A percentile compares a stretch with the other conserved stretches of the same genome.
Evolutionary conservation across 768 basidiomycete species (phyloP).

Genomic region (Clitopilus hobsonii): DNA sequence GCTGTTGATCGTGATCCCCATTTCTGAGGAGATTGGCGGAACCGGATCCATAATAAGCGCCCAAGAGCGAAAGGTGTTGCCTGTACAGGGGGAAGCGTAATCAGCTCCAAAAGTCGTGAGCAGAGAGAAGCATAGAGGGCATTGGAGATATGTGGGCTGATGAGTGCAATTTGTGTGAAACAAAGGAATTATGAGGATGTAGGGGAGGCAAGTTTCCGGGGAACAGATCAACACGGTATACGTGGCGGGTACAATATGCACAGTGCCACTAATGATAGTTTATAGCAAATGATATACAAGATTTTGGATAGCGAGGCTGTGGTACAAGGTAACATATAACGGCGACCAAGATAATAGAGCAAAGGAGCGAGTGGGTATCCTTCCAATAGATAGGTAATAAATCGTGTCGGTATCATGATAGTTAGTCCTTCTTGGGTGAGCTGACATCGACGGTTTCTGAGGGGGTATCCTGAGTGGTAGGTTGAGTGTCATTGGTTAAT

Average conservation of each 20-base stretch:
- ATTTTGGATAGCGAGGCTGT: neutral
- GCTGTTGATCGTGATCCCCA: too few species aligned
- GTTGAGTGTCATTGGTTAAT: neutral
- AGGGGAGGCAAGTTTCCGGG: too few species aligned
- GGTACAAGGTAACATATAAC: neutral
- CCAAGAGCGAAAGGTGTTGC: too few species aligned
- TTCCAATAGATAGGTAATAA: constrained; percentile 6
- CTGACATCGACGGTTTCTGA: constrained; percentile 1
- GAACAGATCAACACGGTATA: neutral
- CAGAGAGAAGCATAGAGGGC: too few species aligned
- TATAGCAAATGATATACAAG: constrained; percentile 1
- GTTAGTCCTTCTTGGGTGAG: constrained; percentile 4
- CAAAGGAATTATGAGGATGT: too few species aligned
- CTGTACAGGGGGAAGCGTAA: too few species aligned
- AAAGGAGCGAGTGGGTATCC: constrained; percentile 11
- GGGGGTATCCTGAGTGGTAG: neutral
- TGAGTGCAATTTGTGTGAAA: too few species aligned
- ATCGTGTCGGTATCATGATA: constrained; percentile 3
- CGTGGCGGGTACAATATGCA: neutral
- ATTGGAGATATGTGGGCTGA: too few species aligned
- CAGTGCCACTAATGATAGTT: neutral
- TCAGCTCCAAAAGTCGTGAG: too few species aligned
- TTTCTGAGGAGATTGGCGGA: too few species aligned
- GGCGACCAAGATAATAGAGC: constrained; percentile 5
- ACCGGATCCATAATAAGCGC: too few species aligned